phyloP scores from a whole-genome alignment of 768 basidiomycete genomes.

The Agaricus sinodeliciosus region DNA sequence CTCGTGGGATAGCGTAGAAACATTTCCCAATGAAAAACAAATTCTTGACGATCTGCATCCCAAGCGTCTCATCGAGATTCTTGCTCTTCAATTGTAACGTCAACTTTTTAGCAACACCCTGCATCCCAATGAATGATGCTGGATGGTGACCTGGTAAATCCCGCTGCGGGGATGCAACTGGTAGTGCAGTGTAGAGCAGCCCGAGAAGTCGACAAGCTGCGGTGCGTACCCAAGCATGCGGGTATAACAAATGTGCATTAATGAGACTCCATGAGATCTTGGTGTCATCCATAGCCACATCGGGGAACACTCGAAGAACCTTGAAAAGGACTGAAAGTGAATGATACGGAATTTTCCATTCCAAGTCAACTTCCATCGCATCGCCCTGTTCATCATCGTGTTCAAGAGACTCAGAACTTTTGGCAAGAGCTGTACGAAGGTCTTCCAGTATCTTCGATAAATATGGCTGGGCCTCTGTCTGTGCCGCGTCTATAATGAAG shows the following conservation, averaged over 20 bases:
- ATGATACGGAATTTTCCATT: conserved; percentile 85
- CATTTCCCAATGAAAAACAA: conserved; percentile 89
- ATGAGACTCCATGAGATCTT: conserved; percentile 60
- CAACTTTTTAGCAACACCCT: conserved; percentile 65
- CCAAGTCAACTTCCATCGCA: conserved; percentile 48
- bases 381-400: conserved; percentile 31
- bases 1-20: conserved; percentile 43
- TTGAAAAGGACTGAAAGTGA: conserved; percentile 62
- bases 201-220: conserved; percentile 76
- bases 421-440: conserved; percentile 39
- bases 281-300: conserved; percentile 35
- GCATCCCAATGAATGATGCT: conserved; percentile 49
- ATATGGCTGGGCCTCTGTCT: conserved; percentile 37
- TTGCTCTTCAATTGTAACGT: conserved; percentile 78
- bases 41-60: conserved; percentile 87
- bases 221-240: conserved; percentile 91
- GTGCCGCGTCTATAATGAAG: conserved; percentile 65
- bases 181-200: conserved; percentile 51
- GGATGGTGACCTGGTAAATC: conserved; percentile 33
- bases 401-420: conserved; percentile 34
- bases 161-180: conserved; percentile 29
- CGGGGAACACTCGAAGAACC: conserved; percentile 50
- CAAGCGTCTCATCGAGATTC: conserved; percentile 64
- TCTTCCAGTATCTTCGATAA: conserved; percentile 49
- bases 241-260: conserved; percentile 67